Evolutionary conservation across 2,329 filamentous ascomycete species (phyloP), one percentile per base, ranked within the genome.

Genomic region (Colletotrichum siamense): DNA sequence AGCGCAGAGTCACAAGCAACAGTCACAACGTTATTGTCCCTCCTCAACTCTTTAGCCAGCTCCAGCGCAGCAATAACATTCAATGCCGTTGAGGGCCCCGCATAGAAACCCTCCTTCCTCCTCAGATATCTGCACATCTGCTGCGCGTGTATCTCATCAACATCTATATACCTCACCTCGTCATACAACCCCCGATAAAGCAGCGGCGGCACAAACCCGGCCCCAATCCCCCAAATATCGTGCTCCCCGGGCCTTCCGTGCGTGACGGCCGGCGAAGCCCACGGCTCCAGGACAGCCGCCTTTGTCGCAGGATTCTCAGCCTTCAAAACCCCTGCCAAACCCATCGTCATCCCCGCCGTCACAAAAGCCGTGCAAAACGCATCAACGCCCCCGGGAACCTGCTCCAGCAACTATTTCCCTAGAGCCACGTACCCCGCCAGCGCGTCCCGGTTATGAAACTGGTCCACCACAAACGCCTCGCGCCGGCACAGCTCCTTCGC

Each of bases 351-450:
- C 8, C 77, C 73, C 5, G 76, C 73, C 1, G 69, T 76, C 1
- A 73, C 77, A 24, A 78, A 30, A 9, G 76, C 70, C 15, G 49
- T 73, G n/a, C 77, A 78, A 7, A 78, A 78, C 7, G 24, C 76
- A 13, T 76, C 76, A 13, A 78, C 52, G 3, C 76, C 66, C 9
- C 44, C 69, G 1, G 69, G 69, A 13, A 76, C 8, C 24, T 66
- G 69, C 24, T 39, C 12, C 8, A 71, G 8, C 5, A 71, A 30
- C 22, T 71, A 44, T 3, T 62, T 26, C 9, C 77, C 77, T 8
- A 78, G 44, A 8, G 16, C 34, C 6, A n/a, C 52, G 59, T 78
- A 78, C 13, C 76, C 77, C 44, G 39, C 18, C 26, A 78, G 63
- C n/a, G 76, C 77, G 18, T 78, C 73, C 10, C 39, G 22, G 44